Percentiles rank a stretch among this genome's conserved stretches.
Conservation (phyloP, 345 rosid genomes). For the Rhodamnia argentea region DNA sequence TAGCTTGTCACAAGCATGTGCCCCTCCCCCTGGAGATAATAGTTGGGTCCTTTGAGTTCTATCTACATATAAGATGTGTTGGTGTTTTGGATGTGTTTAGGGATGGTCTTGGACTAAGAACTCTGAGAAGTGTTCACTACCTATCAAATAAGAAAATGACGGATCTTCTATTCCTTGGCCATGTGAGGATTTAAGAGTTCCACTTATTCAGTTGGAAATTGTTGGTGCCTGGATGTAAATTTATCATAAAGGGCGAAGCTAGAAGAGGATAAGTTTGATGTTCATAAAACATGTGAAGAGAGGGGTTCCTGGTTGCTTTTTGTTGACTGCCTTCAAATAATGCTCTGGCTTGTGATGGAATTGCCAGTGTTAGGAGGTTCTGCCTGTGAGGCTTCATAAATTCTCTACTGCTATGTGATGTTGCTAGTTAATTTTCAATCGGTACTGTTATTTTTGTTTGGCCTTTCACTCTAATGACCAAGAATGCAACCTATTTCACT, state of each 20-base stretch:
- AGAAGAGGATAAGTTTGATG: background rate
- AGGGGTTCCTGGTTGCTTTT: background rate
- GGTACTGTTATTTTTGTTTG: background rate
- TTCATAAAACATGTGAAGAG: background rate
- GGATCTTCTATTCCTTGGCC: background rate
- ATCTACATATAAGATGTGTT: background rate
- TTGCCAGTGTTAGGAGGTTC: background rate
- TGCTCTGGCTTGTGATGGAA: background rate
- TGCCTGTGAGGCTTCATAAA: background rate
- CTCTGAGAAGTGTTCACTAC: background rate
- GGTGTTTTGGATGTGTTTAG: background rate
- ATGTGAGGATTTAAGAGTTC: background rate
- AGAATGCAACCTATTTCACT: background rate
- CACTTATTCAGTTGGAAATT: background rate
- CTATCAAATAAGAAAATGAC: background rate
- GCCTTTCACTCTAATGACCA: background rate
- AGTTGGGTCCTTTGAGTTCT: background rate
- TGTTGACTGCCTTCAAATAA: background rate
- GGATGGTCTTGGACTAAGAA: background rate
- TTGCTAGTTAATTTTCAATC: background rate
- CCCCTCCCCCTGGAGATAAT: background rate
- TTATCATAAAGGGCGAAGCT: background rate
- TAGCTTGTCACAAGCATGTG: background rate
- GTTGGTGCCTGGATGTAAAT: background rate
- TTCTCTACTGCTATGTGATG: background rate